Evolutionary conservation across 2,329 filamentous ascomycete genomes (phyloP), one percentile per base, ranked within the genome.

Genomic region (Zymoseptoria crescenta): DNA sequence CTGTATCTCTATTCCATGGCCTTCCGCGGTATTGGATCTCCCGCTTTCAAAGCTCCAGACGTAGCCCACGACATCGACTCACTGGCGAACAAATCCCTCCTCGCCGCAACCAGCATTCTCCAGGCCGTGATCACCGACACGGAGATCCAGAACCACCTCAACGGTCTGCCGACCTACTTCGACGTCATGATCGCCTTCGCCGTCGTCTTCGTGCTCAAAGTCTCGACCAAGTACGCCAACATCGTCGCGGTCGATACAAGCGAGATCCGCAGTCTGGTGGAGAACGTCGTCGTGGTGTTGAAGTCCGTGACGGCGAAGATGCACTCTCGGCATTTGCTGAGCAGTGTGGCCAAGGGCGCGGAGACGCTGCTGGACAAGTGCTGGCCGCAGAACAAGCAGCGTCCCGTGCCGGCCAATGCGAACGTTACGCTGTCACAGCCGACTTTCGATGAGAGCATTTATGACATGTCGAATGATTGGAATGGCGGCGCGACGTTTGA

Each of bases 111-210:
- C 8, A 56, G 65, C 4, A 69, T 71, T 2, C 56, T 71, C 1
- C 59, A 64, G 21, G 62, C 65, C 10, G 62, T 70, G 8, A 56
- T 66, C 3, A 59, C 57, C 9, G 68, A 70, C n/a, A 52, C 60
- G 1, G 66, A 70, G 56, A 69, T 70, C 9, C 67, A 68, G 54
- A 57, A 56, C 20, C 65, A 68, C 52, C 59, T 71, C n/a, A 66
- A 68, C 52, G 68, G 68, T 16, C 52, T 70, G 29, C 69, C 69
- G 4, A 68, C 68, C 8, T 71, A 71, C 58, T 70, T 71, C 56
- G 67, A 70, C 58, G 59, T 69, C 45, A 71, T 71, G 68, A 68
- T 70, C 54, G 52, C 65, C 1, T 71, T 70, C 49, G 69, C 68
- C 16, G 63, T 67, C 4, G 68, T 72, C 2, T 69, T 69, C 45